A percentile compares a stretch with the other conserved stretches of the same genome.
Conservation (phyloP, 164 flowering plant genomes). For the Vitis rotundifolia region DNA sequence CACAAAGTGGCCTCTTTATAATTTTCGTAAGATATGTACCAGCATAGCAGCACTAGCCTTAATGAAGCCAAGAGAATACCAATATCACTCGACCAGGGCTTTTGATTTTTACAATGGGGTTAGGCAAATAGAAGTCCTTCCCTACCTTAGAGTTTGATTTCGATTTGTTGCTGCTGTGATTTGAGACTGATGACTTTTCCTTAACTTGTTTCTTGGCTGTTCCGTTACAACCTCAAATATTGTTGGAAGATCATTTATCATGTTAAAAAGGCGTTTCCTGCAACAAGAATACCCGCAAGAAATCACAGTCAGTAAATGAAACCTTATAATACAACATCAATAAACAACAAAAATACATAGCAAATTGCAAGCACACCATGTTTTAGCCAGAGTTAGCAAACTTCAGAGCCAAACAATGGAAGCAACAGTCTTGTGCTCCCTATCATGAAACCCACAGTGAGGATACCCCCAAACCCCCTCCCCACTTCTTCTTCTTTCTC, state of each 20-base stretch:
- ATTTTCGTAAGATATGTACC: too few species aligned
- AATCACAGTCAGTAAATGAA: background rate
- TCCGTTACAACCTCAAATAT: conserved; percentile 40
- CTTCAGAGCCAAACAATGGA: background rate
- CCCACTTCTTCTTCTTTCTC: too few species aligned
- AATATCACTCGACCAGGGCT: too few species aligned
- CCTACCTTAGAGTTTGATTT: conserved; percentile 32
- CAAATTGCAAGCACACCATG: background rate
- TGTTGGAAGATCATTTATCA: conserved; percentile 47
- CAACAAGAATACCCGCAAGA: conserved; percentile 4
- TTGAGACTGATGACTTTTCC: conserved; percentile 30
- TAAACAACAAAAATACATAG: background rate
- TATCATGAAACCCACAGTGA: background rate
- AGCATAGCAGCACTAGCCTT: too few species aligned
- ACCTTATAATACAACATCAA: background rate
- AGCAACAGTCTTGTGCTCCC: background rate
- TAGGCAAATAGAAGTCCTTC: background rate
- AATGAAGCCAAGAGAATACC: too few species aligned
- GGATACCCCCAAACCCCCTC: background rate
- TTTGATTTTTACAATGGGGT: too few species aligned
- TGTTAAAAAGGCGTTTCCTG: conserved; percentile 46
- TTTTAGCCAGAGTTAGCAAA: background rate
- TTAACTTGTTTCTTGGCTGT: conserved; percentile 31
- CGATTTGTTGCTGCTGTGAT: conserved; percentile 31
- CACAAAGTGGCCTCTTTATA: too few species aligned